Conservation (phyloP, 2,329 filamentous ascomycete genomes). For the Tolypocladium inflatum region DNA sequence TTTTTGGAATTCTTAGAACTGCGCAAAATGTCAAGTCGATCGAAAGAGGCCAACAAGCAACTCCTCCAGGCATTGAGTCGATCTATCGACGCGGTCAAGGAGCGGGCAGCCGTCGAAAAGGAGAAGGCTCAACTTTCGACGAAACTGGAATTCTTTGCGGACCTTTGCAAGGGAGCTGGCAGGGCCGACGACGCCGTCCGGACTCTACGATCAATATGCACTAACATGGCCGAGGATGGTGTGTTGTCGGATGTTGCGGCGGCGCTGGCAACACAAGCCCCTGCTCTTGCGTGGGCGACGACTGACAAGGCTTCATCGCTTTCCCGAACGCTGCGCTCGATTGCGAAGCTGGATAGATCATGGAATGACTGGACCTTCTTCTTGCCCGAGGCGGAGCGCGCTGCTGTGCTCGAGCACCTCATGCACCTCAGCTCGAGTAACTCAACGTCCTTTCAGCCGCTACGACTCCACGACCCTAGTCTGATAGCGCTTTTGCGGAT, state of each 20-base stretch:
- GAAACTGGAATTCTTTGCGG: constrained; percentile 60
- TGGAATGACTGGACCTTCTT: constrained; percentile 47
- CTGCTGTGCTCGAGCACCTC: constrained; percentile 51
- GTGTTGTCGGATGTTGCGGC: constrained; percentile 43
- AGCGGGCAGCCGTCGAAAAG: constrained; percentile 43
- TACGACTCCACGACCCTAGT: constrained; percentile 33
- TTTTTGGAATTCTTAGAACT: constrained; percentile 51
- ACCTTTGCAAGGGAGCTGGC: constrained; percentile 44
- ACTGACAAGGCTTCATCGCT: constrained; percentile 41
- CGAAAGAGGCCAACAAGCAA: constrained; percentile 25
- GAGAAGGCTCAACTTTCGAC: constrained; percentile 48
- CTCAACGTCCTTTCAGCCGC: constrained; percentile 20
- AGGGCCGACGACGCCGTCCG: constrained; percentile 47
- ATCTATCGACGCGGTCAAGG: constrained; percentile 53
- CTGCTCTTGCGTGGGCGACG: constrained; percentile 42
- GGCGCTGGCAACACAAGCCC: constrained; percentile 37
- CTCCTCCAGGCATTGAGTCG: constrained; percentile 50
- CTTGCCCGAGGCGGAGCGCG: constrained; percentile 40
- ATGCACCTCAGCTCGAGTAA: constrained; percentile 38
- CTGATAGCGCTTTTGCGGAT: constrained; percentile 38
- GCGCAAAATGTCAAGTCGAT: constrained; percentile 31
- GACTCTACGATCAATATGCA: constrained; percentile 51
- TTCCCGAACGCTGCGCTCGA: constrained; percentile 48
- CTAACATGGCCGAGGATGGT: constrained; percentile 49
- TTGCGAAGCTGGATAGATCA: constrained; percentile 50